Percentiles rank a stretch among this genome's conserved stretches.
Evolutionary conservation across 805 yeast genomes (phyloP).

Genomic region (Scheffersomyces amazonensis): DNA sequence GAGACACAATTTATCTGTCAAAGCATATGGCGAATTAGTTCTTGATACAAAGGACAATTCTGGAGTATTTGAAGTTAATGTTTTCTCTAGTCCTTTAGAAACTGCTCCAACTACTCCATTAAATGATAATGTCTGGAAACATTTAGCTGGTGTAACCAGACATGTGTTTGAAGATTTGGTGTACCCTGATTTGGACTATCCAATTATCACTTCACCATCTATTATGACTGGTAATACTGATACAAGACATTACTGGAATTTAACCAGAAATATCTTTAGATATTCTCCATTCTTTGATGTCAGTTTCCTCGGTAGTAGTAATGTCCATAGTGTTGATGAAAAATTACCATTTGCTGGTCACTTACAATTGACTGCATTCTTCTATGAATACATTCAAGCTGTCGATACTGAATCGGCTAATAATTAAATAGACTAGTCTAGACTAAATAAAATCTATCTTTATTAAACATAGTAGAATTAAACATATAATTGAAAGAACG

Average conservation of each 20-base stretch:
- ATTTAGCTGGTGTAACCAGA: constrained; percentile 42
- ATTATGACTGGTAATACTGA: constrained; percentile 72
- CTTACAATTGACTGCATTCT: constrained; percentile 55
- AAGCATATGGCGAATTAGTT: constrained; percentile 26
- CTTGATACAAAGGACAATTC: constrained; percentile 12
- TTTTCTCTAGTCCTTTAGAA: constrained; percentile 21
- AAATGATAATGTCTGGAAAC: constrained; percentile 36
- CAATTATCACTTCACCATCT: constrained; percentile 51
- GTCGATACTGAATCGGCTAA: constrained; percentile 27
- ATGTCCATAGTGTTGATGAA: constrained; percentile 67
- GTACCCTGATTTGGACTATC: constrained; percentile 27
- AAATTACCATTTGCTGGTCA: constrained; percentile 53
- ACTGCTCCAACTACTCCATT: constrained; percentile 49
- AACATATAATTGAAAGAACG: too few relatives aligned
- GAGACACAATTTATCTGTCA: constrained; percentile 27
- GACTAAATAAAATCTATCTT: too few relatives aligned
- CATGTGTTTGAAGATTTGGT: constrained; percentile 47
- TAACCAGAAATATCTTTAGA: constrained; percentile 61
- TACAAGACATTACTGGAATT: constrained; percentile 61
- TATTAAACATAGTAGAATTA: too few relatives aligned
- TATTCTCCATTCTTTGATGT: constrained; percentile 46
- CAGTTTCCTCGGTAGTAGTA: constrained; percentile 29
- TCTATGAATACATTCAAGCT: constrained; percentile 49
- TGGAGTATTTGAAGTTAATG: constrained; percentile 11
- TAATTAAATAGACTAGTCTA: constrained; percentile 7